A percentile compares a stretch with the other conserved stretches of the same genome.
Conservation (phyloP, 768 basidiomycete genomes). For the Mycena olivaceomarginata region DNA sequence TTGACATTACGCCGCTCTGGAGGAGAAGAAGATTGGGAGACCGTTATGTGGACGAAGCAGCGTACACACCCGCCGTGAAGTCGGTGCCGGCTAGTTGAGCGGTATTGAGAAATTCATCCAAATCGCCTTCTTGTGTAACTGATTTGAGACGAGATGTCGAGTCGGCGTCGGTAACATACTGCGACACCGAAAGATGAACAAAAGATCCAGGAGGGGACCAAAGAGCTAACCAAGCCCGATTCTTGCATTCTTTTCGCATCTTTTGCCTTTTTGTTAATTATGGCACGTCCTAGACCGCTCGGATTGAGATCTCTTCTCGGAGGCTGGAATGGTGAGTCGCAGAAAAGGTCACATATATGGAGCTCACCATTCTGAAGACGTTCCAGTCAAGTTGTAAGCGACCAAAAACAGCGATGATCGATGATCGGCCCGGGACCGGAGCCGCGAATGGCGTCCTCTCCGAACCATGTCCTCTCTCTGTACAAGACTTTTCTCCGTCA, state of each 20-base stretch:
- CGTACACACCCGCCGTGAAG: conserved; percentile 90
- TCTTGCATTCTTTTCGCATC: conserved; percentile 79
- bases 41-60: not conserved
- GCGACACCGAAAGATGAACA: conserved; percentile 25
- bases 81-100: conserved; percentile 96
- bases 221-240: conserved; percentile 78
- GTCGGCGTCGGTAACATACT: conserved; percentile 89
- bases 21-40: conserved; percentile 29
- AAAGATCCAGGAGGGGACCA: conserved; percentile 19
- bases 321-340: conserved; percentile 61
- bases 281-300: conserved; percentile 94
- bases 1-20: conserved; percentile 88
- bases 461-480: conserved; percentile 49
- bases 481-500: conserved; percentile 66
- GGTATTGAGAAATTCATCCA: conserved; percentile 97
- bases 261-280: conserved; percentile 93
- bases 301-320: conserved; percentile 80
- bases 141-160: conserved; percentile 85
- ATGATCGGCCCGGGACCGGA: conserved; percentile 4
- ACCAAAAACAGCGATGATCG: not conserved
- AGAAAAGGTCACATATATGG: not conserved
- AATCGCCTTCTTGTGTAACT: conserved; percentile 95
- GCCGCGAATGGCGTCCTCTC: conserved; percentile 6
- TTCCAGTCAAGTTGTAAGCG: conserved; percentile 15
- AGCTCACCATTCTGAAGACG: conserved; percentile 47